phyloP scores from a whole-genome alignment of 2,329 filamentous ascomycete genomes.

The Chrysoporthe deuterocubensis region DNA sequence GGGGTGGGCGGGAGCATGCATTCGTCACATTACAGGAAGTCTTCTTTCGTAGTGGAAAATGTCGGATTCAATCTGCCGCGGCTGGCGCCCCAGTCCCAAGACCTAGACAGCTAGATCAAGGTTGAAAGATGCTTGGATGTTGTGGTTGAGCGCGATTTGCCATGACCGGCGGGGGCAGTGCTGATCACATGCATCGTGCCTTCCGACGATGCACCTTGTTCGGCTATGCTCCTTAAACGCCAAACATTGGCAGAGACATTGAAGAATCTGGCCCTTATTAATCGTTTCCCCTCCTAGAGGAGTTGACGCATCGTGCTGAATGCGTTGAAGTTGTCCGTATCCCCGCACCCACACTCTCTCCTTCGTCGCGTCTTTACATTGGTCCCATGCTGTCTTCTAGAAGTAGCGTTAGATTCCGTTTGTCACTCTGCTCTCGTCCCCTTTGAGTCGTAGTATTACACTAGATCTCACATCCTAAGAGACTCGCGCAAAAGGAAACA shows the following conservation, averaged over 20 bases:
- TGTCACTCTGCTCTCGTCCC: neutral
- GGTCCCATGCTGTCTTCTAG: neutral
- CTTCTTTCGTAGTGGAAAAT: neutral
- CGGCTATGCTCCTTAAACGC: neutral
- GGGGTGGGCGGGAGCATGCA: neutral
- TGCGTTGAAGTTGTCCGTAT: neutral
- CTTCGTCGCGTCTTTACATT: neutral
- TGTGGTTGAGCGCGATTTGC: slow-evolving; percentile 1
- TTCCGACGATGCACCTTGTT: neutral
- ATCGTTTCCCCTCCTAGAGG: neutral
- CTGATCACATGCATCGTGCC: neutral
- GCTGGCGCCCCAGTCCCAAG: neutral
- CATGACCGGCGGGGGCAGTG: neutral
- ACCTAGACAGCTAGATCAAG: neutral
- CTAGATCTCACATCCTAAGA: neutral
- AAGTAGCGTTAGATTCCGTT: neutral
- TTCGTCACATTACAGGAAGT: neutral
- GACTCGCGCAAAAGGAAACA: neutral
- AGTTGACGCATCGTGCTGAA: neutral
- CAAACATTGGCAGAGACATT: neutral
- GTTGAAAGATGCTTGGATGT: neutral
- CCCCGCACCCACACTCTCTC: neutral
- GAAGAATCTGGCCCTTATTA: neutral
- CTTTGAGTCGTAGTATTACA: neutral
- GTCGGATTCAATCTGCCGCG: neutral